Base-by-base conservation (phyloP, 2,329 filamentous ascomycete species). In the Fusarium goolgardi region DNA sequence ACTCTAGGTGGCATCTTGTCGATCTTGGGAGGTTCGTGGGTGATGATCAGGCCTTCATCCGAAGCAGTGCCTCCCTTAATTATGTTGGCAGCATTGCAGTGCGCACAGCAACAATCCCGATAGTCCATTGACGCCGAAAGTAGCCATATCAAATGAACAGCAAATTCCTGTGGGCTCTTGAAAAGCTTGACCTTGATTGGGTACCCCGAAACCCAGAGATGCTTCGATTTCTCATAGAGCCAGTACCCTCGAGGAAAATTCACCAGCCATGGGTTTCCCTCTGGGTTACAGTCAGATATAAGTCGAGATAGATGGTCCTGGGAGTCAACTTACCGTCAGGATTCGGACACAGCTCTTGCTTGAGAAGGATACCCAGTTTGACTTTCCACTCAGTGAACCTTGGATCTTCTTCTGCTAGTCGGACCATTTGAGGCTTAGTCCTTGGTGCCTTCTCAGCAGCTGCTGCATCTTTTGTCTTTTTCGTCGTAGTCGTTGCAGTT, bases 91-190 rank as follows among this genome's bases (percentile, higher is more conserved):
- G 75, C 65, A 56, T 82, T 83, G 73, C 84, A 86, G 47, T 84
- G 80, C 15, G 82, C 78, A 64, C 84, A 86, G 52, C 82, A 84
- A 72, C 84, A 86, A 63, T 85, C 82, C 44, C 71, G 78, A 46
- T 83, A 82, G 69, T 84, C 81, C 61, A 75, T 77, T 16, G 84
- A 85, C 18, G 75, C 71, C 31, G 83, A 84, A 10, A 83, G 75
- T 4, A 86, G 80, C 84, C 84, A 86, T 49, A 86, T 77, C 25
- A 85, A 65, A 63, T 86, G 84, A 11, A 84, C 76, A 6, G 81
- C 82, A 60, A 86, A 85, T 65, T 86, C 84, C 58, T 85, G 83
- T 1, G 84, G 84, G 43, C 81, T 84, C 72, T 83, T 84, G 71
- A 82, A 86, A 7, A 83, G 75, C 71, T 83, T 84, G 34, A 78